Evolutionary conservation across 352 stramenopile genomes (phyloP).

Genomic region (Plasmopara viticola): DNA sequence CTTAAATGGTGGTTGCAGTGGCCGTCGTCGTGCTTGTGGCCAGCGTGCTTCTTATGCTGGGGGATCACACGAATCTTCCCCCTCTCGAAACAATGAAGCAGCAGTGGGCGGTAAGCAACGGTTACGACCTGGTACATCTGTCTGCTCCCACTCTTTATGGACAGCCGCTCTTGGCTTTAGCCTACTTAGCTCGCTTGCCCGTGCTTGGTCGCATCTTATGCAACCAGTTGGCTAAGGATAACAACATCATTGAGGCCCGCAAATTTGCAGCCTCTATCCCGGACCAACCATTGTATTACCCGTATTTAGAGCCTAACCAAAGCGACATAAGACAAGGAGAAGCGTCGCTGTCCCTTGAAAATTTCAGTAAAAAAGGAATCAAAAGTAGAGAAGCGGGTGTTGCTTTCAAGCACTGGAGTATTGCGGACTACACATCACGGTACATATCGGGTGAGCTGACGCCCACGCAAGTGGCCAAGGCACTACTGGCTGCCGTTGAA

Average conservation of each 20-base stretch:
- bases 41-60: slow-evolving; percentile 41
- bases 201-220: slow-evolving; percentile 44
- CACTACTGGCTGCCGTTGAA: slow-evolving; percentile 48
- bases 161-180: slow-evolving; percentile 40
- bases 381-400: slow-evolving; percentile 4
- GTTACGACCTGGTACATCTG: slow-evolving; percentile 53
- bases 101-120: slow-evolving; percentile 22
- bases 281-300: slow-evolving; percentile 80
- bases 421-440: slow-evolving; percentile 56
- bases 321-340: slow-evolving; percentile 18
- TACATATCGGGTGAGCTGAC: slow-evolving; percentile 40
- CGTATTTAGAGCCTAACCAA: slow-evolving; percentile 45
- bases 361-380: slow-evolving; percentile 27
- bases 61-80: slow-evolving; percentile 39
- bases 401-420: slow-evolving; percentile 61
- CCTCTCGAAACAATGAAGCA: slow-evolving; percentile 28
- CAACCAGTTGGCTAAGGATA: slow-evolving; percentile 44
- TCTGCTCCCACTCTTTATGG: slow-evolving; percentile 42
- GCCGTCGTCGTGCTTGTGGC: slow-evolving; percentile 37
- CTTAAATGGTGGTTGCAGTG: slow-evolving; percentile 32
- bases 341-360: slow-evolving; percentile 19
- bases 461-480: slow-evolving; percentile 64
- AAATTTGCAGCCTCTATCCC: slow-evolving; percentile 55
- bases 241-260: slow-evolving; percentile 56
- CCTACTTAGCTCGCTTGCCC: slow-evolving; percentile 35